A percentile compares a stretch with the other conserved stretches of the same genome.
Evolutionary conservation across 768 basidiomycete genomes (phyloP).

Genomic region (Nevesoporus exiguus): DNA sequence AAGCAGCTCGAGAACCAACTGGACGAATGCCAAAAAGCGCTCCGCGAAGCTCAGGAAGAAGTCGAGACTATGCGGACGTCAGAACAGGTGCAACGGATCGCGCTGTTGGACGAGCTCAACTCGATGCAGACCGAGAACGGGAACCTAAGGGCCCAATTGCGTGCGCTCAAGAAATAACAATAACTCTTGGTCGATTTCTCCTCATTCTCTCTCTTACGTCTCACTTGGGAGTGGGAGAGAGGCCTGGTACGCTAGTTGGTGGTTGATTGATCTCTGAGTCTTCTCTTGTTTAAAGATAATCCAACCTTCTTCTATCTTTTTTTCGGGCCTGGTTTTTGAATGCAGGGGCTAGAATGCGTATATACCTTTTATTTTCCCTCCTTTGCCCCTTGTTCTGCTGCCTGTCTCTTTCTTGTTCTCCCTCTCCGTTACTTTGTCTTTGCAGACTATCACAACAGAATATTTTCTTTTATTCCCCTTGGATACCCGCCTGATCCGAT

Average conservation of each 20-base stretch:
- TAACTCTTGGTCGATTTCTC: not conserved
- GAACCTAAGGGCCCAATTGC: constrained; percentile 65
- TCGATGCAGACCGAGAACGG: constrained; percentile 77
- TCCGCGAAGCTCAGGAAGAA: constrained; percentile 66
- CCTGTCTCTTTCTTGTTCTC: not conserved
- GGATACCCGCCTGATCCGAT: constrained; percentile 10
- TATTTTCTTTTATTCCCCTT: not conserved
- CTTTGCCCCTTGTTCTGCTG: not conserved
- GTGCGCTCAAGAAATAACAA: constrained; percentile 44
- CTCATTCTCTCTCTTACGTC: not conserved
- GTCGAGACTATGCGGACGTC: constrained; percentile 61
- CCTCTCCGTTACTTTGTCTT: not conserved
- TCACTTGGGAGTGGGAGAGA: not conserved
- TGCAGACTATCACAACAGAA: constrained; percentile 1
- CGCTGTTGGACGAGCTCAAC: constrained; percentile 86
- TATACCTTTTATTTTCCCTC: not conserved
- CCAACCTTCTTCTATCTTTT: not conserved
- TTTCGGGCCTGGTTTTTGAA: not conserved
- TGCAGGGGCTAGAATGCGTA: not conserved
- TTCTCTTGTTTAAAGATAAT: not conserved
- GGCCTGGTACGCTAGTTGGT: not conserved
- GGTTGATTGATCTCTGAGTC: not conserved
- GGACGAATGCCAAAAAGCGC: constrained; percentile 52
- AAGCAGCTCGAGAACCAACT: constrained; percentile 66
- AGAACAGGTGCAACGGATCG: constrained; percentile 79